Base-by-base conservation (phyloP, 208 protist genomes). In the Leishmania gerbilli region DNA sequence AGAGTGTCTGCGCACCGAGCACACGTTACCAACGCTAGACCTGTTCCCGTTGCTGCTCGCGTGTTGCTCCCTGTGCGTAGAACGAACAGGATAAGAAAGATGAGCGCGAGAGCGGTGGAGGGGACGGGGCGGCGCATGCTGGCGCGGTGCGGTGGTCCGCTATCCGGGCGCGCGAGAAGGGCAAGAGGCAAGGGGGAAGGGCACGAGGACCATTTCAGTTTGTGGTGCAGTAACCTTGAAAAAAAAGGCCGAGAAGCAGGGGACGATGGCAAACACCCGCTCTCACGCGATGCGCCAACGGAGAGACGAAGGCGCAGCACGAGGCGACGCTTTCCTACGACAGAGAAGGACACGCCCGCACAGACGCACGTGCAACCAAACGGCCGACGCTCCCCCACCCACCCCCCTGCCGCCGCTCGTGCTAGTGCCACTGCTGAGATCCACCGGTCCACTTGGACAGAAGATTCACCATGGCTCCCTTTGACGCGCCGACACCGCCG, bases 381-480 rank as follows among this genome's bases (percentile, higher is more conserved):
- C 60, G 53, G 51, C 51, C n/a, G 24, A 24, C 11, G 9, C 42
- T 56, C n/a, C 5, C 34, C 34, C 34, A 37, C 13, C 34, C 13
- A 1, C 0, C 2, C 37, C 37, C 37, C 37, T 37, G 47, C 51
- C n/a, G 24, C 40, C 11, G 9, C 42, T 56, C n/a, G 15, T 6
- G 19, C 31, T 40, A 60, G 15, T 37, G 49, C 65, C 77, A 47
- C 42, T 62, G 72, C 47, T 80, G 64, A 34, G 79, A 87, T 3
- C 68, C 71, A 42, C 71, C 77, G 4, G 56, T 62, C 87, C 87
- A 90, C 64, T 88, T 87, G 42, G 87, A 84, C n/a, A 90, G 37
- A 68, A 90, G 65, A 62, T 84, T 71, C 31, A 87, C 79, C 74
- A 88, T 71, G 42, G 76, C 75, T 0, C 69, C 64, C 24, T 69